Percentiles rank a stretch among this genome's conserved stretches.
phyloP scores from a whole-genome alignment of 352 stramenopile genomes.

The Globisporangium abappressorium region DNA sequence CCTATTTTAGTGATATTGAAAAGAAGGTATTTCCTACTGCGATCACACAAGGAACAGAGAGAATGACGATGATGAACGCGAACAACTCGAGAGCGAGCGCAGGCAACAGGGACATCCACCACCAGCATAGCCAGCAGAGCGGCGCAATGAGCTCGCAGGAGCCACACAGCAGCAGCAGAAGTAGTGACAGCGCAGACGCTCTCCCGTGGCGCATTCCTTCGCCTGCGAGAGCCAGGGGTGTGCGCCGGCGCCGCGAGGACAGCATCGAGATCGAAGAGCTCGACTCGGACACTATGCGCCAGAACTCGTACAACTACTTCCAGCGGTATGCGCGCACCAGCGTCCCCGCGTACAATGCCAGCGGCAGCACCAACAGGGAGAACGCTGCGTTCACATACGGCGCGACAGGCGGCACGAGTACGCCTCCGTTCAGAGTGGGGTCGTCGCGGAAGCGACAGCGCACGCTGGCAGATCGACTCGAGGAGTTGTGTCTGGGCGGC shows the following conservation, averaged over 20 bases:
- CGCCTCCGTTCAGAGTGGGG: slow-evolving; percentile 16
- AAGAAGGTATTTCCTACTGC: too few species aligned
- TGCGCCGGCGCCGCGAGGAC: slow-evolving; percentile 49
- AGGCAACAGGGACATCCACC: not conserved
- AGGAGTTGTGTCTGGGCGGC: slow-evolving; percentile 41
- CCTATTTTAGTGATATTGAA: too few species aligned
- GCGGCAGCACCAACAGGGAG: not conserved
- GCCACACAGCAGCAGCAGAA: not conserved
- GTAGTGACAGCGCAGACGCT: not conserved
- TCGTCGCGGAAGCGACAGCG: slow-evolving; percentile 49
- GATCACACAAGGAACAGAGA: not conserved
- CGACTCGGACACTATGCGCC: slow-evolving; percentile 66
- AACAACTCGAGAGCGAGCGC: not conserved
- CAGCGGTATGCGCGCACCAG: slow-evolving; percentile 31
- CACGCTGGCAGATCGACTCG: slow-evolving; percentile 63
- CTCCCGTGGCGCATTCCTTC: not conserved
- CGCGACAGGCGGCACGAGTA: slow-evolving; percentile 3
- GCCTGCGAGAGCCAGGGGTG: slow-evolving; percentile 16
- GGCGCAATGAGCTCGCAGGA: not conserved
- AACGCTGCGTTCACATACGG: slow-evolving; percentile 13
- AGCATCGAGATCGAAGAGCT: slow-evolving; percentile 61
- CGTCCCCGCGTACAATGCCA: slow-evolving; percentile 11
- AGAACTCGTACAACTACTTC: slow-evolving; percentile 73
- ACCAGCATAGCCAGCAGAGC: not conserved
- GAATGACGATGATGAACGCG: slow-evolving; percentile 10